Conservation (phyloP, 2,329 filamentous ascomycete genomes). For the Grosmannia serpens region DNA sequence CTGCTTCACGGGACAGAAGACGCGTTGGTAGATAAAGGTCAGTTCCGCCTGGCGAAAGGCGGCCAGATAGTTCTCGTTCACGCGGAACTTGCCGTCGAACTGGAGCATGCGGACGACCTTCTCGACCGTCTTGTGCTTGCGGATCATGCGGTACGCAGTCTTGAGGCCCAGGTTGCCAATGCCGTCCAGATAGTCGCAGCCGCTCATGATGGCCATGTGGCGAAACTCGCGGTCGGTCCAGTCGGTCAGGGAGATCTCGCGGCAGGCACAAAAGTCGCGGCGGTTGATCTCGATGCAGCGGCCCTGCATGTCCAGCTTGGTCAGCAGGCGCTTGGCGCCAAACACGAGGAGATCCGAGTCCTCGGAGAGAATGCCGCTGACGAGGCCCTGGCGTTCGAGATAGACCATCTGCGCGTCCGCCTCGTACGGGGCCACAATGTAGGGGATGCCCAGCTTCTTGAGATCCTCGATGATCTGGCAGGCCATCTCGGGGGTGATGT, state of each 20-base stretch:
- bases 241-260: slow-evolving; percentile 77
- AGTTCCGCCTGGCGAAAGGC: slow-evolving; percentile 77
- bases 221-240: slow-evolving; percentile 91
- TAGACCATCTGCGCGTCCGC: slow-evolving; percentile 96
- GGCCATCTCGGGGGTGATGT: slow-evolving; percentile 95
- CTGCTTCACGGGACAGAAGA: slow-evolving; percentile 68
- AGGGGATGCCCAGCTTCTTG: slow-evolving; percentile 67
- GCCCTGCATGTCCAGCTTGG: slow-evolving; percentile 89
- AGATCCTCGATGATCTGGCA: slow-evolving; percentile 82
- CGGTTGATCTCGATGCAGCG: slow-evolving; percentile 88
- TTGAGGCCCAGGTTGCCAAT: slow-evolving; percentile 83
- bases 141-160: slow-evolving; percentile 80
- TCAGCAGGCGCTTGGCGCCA: slow-evolving; percentile 78
- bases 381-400: slow-evolving; percentile 72
- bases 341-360: slow-evolving; percentile 96
- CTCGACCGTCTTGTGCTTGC: slow-evolving; percentile 82
- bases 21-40: slow-evolving; percentile 89
- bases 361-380: slow-evolving; percentile 84
- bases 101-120: slow-evolving; percentile 70
- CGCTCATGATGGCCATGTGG: slow-evolving; percentile 90
- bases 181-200: slow-evolving; percentile 86
- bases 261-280: slow-evolving; percentile 75
- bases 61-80: slow-evolving; percentile 72
- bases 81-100: slow-evolving; percentile 74
- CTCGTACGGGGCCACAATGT: slow-evolving; percentile 93